Evolutionary conservation across 441 rosid genomes (phyloP), one percentile per base, ranked within the genome.

Genomic region (Monsonia emarginata): DNA sequence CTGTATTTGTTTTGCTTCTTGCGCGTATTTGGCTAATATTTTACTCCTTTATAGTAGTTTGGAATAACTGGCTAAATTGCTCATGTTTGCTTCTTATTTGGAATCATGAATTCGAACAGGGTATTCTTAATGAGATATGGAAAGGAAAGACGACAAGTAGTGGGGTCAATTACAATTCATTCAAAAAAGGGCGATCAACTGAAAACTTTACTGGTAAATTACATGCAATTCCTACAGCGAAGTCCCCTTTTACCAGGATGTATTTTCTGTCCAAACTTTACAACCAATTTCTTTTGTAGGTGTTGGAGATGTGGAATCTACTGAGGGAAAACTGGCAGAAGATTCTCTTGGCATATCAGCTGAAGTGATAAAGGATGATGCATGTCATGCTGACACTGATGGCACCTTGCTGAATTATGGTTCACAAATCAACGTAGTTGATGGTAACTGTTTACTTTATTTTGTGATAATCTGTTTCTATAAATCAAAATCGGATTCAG

Each of bases 61-160:
- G 54, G 9, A 18, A 46, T 46, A 46, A 46, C 16, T 46, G 18
- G 19, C n/a, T 21, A 1, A 26, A 52, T 62, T 66, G 22, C 6
- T 62, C 28, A 44, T 54, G 21, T 46, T 62, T 40, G 24, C 27
- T 31, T 10, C 9, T 14, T 16, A 57, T 4, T 30, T 2, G 34
- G 48, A 42, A 22, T 25, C 52, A 65, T 68, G n/a, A 18, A 62
- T 28, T 50, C 46, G 63, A 27, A 60, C 68, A 90, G 97, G 91
- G 72, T 67, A 56, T 79, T 68, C 86, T 85, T 62, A 69, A 71
- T 28, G 89, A 82, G 54, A 86, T 93, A 68, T 88, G 89, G 91
- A 79, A 81, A 70, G 95, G 95, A 54, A 88, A 79, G 77, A 81
- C 85, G 64, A 83, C 81, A 9, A 75, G 83, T 74, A 86, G 93